Conservation (phyloP, 2,329 filamentous ascomycete species). For the Aspergillus intermedius region DNA sequence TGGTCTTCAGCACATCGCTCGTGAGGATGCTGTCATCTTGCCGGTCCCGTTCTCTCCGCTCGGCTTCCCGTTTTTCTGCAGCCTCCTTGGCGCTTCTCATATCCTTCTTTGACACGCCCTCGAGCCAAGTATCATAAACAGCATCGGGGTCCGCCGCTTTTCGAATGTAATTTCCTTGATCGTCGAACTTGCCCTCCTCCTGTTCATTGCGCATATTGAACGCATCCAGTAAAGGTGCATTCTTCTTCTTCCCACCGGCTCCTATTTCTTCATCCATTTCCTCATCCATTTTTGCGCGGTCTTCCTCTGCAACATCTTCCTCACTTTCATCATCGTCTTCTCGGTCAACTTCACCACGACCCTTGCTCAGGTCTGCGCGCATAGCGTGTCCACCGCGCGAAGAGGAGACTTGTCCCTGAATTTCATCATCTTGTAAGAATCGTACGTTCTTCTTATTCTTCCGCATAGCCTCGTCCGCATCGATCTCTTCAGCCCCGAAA, state of each 20-base stretch:
- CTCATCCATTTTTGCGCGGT: constrained; percentile 63
- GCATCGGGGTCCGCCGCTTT: constrained; percentile 86
- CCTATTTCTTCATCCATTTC: constrained; percentile 84
- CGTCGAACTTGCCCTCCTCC: constrained; percentile 88
- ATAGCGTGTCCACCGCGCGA: constrained; percentile 72
- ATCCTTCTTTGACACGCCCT: constrained; percentile 87
- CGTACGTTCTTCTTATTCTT: constrained; percentile 59
- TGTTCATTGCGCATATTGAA: constrained; percentile 91
- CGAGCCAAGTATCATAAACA: constrained; percentile 84
- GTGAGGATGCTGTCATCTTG: constrained; percentile 69
- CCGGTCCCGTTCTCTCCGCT: constrained; percentile 63
- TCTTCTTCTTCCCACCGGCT: constrained; percentile 80
- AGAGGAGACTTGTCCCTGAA: constrained; percentile 69
- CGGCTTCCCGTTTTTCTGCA: constrained; percentile 75
- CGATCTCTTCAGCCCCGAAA: constrained; percentile 47
- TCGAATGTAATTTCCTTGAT: constrained; percentile 82
- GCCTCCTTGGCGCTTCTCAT: constrained; percentile 83
- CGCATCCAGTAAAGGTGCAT: constrained; percentile 88
- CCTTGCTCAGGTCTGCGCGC: constrained; percentile 47
- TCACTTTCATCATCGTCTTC: constrained; percentile 57
- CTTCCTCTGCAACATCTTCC: constrained; percentile 58
- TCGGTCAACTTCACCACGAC: constrained; percentile 44
- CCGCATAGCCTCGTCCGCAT: constrained; percentile 43
- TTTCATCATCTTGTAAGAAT: constrained; percentile 57
- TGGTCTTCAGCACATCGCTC: constrained; percentile 62